Conservation (phyloP, 768 basidiomycete species). For the Rhodocollybia butyracea region DNA sequence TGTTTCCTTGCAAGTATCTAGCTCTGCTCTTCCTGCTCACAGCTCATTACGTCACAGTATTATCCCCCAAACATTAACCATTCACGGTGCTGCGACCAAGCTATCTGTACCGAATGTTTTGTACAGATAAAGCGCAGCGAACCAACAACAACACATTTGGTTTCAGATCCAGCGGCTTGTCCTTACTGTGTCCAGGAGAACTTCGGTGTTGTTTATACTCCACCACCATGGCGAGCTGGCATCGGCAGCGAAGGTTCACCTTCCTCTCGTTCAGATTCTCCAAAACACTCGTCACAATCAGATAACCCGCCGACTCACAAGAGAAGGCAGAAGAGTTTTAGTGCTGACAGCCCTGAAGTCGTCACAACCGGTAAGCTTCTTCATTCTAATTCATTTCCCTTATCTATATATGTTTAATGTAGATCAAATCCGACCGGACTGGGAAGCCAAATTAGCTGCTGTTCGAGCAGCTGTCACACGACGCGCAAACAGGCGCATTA, state of each 20-base stretch:
- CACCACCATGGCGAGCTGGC: conserved; percentile 78
- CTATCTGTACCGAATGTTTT: conserved; percentile 98
- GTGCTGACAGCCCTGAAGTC: conserved; percentile 83
- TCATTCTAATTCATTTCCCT: conserved; percentile 4
- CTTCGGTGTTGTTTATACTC: conserved; percentile 88
- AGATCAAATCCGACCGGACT: conserved; percentile 98
- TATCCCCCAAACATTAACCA: conserved; percentile 97
- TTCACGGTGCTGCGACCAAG: conserved; percentile 97
- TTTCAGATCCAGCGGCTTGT: conserved; percentile 95
- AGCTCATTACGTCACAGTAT: conserved; percentile 58
- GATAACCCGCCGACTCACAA: conserved; percentile 51
- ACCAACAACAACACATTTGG: conserved; percentile 91
- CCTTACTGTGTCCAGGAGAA: conserved; percentile 98
- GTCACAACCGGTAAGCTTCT: conserved; percentile 75
- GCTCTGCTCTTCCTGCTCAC: conserved; percentile 14
- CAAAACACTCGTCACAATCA: conserved; percentile 43
- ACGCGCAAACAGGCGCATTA: conserved; percentile 91
- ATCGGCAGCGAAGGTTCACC: conserved; percentile 67
- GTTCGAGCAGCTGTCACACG: conserved; percentile 95
- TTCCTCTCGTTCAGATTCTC: conserved; percentile 52
- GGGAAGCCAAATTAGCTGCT: conserved; percentile 93
- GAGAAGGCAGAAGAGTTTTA: conserved; percentile 84
- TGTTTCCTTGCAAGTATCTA: conserved; percentile 85
- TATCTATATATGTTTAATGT: conserved; percentile 9
- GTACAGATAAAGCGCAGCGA: conserved; percentile 98